A percentile compares a stretch with the other conserved stretches of the same genome.
Conservation (phyloP, 1,284 basidiomycete genomes). For the Cystobasidium slooffiae region DNA sequence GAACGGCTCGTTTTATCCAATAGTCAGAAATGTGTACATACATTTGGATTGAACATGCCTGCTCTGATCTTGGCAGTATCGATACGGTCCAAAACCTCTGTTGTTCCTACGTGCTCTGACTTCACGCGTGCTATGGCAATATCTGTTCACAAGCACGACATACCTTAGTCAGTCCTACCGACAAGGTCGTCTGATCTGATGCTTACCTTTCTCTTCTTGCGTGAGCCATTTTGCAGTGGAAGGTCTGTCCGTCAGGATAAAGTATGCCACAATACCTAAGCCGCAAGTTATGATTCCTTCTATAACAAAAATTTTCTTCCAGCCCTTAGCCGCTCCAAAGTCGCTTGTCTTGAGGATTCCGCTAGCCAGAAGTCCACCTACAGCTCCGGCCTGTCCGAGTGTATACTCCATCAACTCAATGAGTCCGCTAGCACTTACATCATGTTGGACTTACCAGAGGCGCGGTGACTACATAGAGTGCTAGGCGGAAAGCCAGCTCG, state of each 20-base stretch:
- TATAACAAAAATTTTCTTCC: conserved; percentile 55
- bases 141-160: not conserved
- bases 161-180: not conserved
- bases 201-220: conserved; percentile 53
- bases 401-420: conserved; percentile 43
- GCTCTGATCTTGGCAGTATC: not conserved
- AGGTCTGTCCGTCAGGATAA: conserved; percentile 56
- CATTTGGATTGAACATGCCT: conserved; percentile 26
- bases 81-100: conserved; percentile 52
- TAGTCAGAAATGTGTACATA: not conserved
- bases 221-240: conserved; percentile 55
- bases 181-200: not conserved
- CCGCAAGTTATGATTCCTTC: conserved; percentile 52
- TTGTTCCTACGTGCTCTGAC: conserved; percentile 56
- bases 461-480: conserved; percentile 49
- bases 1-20: not conserved
- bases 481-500: conserved; percentile 54
- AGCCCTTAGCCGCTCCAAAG: conserved; percentile 45
- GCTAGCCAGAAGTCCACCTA: conserved; percentile 43
- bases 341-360: conserved; percentile 48
- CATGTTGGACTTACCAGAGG: conserved; percentile 52
- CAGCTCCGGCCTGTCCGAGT: conserved; percentile 6
- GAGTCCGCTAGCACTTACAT: conserved; percentile 52
- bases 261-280: conserved; percentile 54
- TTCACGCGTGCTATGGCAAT: conserved; percentile 52